Evolutionary conservation across 768 basidiomycete genomes (phyloP).

Genomic region (Auriscalpium orientale): DNA sequence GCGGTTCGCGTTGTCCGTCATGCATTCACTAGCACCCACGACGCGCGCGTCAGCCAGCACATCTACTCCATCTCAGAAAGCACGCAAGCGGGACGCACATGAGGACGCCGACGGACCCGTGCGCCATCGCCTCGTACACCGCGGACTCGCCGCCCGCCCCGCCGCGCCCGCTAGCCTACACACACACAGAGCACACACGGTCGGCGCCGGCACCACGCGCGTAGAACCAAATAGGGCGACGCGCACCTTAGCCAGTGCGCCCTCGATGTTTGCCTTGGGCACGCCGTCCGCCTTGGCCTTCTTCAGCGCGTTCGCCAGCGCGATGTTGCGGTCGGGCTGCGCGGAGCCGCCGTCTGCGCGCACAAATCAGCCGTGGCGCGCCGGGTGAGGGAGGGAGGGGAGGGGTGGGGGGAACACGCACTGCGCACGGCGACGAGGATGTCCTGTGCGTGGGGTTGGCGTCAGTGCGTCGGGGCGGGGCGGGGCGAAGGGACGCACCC

Average conservation of each 20-base stretch:
- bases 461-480: not conserved
- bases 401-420: slow-evolving; percentile 2
- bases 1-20: slow-evolving; percentile 15
- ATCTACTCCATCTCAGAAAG: no score
- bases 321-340: slow-evolving; percentile 8
- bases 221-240: not conserved
- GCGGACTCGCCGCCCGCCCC: slow-evolving; percentile 5
- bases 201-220: not conserved
- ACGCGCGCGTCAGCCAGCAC: not conserved
- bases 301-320: slow-evolving; percentile 10
- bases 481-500: slow-evolving; percentile 2
- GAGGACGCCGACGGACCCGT: slow-evolving; percentile 15
- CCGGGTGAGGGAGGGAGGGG: not conserved
- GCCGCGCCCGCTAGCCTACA: slow-evolving; percentile 9
- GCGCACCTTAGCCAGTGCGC: slow-evolving; percentile 13
- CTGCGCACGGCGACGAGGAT: slow-evolving; percentile 14
- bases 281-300: slow-evolving; percentile 10
- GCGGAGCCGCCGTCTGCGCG: slow-evolving; percentile 10
- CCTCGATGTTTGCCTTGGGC: slow-evolving; percentile 14
- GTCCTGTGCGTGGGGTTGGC: slow-evolving; percentile 3
- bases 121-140: slow-evolving; percentile 13
- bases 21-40: slow-evolving; percentile 12
- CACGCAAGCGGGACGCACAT: slow-evolving; percentile 8
- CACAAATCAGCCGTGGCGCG: no score
- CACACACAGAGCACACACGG: not conserved